Conservation (phyloP, 192 early-diverging fungal genomes). For the Pilaira anomala region DNA sequence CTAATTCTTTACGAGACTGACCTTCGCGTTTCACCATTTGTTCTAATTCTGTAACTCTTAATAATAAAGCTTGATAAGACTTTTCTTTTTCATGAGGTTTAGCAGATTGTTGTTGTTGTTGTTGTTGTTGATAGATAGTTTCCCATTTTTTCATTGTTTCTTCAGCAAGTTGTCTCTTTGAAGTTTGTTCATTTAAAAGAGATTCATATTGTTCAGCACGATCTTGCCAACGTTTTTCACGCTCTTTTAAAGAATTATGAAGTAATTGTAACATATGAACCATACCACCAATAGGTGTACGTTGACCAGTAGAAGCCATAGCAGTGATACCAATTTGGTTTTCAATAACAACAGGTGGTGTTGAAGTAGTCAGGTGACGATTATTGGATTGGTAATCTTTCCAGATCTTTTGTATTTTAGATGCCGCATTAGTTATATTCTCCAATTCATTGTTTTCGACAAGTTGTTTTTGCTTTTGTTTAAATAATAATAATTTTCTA, state of each 20-base stretch:
- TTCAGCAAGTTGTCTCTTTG: slow-evolving; percentile 6
- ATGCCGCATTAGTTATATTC: background rate
- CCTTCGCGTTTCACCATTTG: slow-evolving; percentile 12
- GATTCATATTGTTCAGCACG: slow-evolving; percentile 17
- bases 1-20: slow-evolving; percentile 15
- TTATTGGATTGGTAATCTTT: slow-evolving; percentile 9
- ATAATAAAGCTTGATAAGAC: background rate
- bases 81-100: background rate
- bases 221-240: slow-evolving; percentile 10
- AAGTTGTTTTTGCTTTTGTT: background rate
- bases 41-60: slow-evolving; percentile 8
- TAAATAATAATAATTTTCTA: background rate
- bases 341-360: background rate
- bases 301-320: background rate
- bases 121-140: background rate
- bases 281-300: slow-evolving; percentile 18
- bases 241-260: slow-evolving; percentile 21
- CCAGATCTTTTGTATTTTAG: slow-evolving; percentile 16
- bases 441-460: background rate
- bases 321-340: background rate
- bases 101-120: background rate
- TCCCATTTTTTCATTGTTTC: slow-evolving; percentile 10
- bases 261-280: slow-evolving; percentile 21
- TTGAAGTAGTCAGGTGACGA: background rate
- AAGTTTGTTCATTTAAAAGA: slow-evolving; percentile 10